phyloP scores from a whole-genome alignment of 805 yeast species.

The Yarrowia keelungensis region DNA sequence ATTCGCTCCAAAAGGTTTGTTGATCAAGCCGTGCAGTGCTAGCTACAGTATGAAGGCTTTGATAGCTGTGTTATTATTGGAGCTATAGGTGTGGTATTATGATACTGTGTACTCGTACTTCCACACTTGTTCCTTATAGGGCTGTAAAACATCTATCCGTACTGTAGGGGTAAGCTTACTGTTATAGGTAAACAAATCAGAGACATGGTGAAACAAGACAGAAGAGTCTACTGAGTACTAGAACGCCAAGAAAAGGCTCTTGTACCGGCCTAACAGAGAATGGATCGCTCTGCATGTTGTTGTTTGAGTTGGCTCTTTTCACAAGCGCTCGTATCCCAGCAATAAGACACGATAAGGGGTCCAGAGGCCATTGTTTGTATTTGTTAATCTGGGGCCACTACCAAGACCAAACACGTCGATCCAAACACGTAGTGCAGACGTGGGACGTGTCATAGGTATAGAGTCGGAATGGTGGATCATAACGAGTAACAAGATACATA shows the following conservation, averaged over 20 bases:
- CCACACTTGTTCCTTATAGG: too few relatives aligned
- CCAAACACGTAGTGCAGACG: not conserved
- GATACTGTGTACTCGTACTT: too few relatives aligned
- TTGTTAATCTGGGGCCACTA: not conserved
- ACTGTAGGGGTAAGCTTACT: too few relatives aligned
- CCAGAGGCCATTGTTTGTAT: not conserved
- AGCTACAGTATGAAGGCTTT: too few relatives aligned
- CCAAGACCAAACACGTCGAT: not conserved
- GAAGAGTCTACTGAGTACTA: too few relatives aligned
- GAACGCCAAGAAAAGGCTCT: not conserved
- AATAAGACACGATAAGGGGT: conserved; percentile 5
- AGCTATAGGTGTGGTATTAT: too few relatives aligned
- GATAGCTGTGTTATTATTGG: too few relatives aligned
- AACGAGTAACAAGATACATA: too few relatives aligned
- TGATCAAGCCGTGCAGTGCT: not conserved
- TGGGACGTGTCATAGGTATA: not conserved
- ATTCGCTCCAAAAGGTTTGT: too few relatives aligned
- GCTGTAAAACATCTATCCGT: too few relatives aligned
- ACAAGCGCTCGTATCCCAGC: not conserved
- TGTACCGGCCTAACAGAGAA: not conserved
- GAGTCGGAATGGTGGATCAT: not conserved
- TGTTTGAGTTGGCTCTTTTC: not conserved
- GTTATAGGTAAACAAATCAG: too few relatives aligned
- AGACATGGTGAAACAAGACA: too few relatives aligned
- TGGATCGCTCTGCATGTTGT: conserved; percentile 1